Conservation (phyloP, 208 protist genomes). For the Leishmania lainsoni region DNA sequence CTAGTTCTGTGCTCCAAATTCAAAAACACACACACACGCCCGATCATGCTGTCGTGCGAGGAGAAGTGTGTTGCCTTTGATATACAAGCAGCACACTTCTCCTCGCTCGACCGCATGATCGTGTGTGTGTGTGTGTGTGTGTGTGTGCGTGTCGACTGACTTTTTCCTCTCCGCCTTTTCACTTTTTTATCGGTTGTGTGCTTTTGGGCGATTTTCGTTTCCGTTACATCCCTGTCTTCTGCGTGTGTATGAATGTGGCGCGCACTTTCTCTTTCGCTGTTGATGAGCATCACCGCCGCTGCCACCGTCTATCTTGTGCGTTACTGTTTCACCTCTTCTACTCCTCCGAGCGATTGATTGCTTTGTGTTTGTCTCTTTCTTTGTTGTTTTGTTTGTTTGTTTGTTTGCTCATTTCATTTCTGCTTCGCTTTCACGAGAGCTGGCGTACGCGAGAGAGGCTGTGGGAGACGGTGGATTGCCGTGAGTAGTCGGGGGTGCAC, state of each 20-base stretch:
- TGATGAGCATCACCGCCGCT: constrained; percentile 1
- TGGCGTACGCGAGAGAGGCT: background rate
- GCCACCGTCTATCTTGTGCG: background rate
- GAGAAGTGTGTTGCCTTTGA: no score
- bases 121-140: no score
- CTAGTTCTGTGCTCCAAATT: background rate
- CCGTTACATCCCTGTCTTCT: background rate
- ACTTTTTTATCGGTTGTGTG: background rate
- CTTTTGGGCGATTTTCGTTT: background rate
- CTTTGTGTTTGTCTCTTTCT: background rate
- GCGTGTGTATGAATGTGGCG: background rate
- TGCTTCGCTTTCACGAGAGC: background rate
- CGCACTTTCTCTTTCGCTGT: background rate
- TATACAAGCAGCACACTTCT: background rate
- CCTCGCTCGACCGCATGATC: background rate
- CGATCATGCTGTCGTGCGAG: no score
- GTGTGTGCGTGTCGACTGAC: background rate
- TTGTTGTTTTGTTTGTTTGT: no score
- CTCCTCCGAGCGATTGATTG: background rate
- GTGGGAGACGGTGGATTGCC: background rate
- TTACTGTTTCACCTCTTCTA: constrained; percentile 2
- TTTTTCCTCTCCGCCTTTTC: background rate
- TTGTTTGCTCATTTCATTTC: background rate
- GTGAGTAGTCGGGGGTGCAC: background rate
- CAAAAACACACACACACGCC: background rate